Percentiles rank a stretch among this genome's conserved stretches.
Evolutionary conservation across 192 early-diverging fungal species (phyloP).

Genomic region (Linnemannia hyalina): DNA sequence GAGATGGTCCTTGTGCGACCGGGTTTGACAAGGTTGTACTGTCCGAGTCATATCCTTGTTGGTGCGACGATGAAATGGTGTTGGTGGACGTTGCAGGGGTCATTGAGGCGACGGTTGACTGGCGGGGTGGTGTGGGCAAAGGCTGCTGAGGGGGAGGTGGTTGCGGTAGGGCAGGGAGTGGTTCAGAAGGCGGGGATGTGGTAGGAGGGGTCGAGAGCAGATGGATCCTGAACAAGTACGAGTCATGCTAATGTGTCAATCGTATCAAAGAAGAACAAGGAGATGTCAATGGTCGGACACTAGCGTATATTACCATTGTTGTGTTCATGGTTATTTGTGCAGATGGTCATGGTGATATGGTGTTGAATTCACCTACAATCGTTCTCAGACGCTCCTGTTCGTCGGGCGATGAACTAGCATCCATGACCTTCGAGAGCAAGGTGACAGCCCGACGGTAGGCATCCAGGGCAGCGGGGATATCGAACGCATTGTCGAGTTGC

Average conservation of each 20-base stretch:
- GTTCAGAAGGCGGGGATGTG: conserved; percentile 7
- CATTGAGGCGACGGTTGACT: conserved; percentile 10
- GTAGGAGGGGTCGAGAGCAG: conserved; percentile 47
- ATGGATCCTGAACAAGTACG: conserved; percentile 48
- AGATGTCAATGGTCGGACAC: neutral
- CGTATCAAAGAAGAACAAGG: neutral
- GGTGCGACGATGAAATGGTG: conserved; percentile 17
- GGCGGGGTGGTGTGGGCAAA: conserved; percentile 25
- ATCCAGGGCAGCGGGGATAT: conserved; percentile 36
- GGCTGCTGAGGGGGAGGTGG: conserved; percentile 34
- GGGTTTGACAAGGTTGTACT: conserved; percentile 2
- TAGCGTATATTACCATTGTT: too few relatives aligned
- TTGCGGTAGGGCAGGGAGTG: conserved; percentile 20
- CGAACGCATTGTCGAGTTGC: conserved; percentile 41
- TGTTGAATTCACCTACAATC: conserved; percentile 31
- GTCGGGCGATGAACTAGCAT: conserved; percentile 41
- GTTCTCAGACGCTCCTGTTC: conserved; percentile 47
- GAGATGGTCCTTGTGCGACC: conserved; percentile 26
- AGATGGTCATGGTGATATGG: neutral
- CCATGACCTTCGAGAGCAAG: conserved; percentile 48
- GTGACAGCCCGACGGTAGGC: conserved; percentile 38
- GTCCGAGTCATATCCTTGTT: conserved; percentile 27
- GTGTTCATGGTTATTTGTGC: neutral
- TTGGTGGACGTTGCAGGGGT: conserved; percentile 33
- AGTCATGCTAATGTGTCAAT: conserved; percentile 32